Percentiles rank a stretch among this genome's conserved stretches.
These are phyloP conservation scores for Colletotrichum destructivum DNA, from an alignment of 2,329 filamentous ascomycete species.

Conservation along the genomic window DNA sequence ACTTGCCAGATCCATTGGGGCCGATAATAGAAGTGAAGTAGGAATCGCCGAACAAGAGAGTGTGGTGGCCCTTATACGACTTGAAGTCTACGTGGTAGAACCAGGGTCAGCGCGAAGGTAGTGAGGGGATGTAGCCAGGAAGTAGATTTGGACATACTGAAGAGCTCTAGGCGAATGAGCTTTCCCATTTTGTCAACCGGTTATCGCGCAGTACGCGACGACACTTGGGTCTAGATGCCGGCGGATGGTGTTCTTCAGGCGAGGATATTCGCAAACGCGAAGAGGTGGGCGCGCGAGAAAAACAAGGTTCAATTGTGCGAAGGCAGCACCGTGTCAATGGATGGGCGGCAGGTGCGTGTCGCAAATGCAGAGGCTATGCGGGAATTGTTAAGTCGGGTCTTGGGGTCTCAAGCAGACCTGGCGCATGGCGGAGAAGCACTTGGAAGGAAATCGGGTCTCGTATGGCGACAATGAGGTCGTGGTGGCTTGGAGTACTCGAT, in stretches of 20 bases:
- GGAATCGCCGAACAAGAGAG: constrained; percentile 93
- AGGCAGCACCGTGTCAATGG: background rate
- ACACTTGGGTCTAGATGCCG: background rate
- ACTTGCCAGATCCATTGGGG: constrained; percentile 99
- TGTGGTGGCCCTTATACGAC: constrained; percentile 98
- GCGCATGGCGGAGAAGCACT: constrained; percentile 36
- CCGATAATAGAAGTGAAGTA: constrained; percentile 99
- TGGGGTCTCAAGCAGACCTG: constrained; percentile 21
- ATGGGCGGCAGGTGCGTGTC: background rate
- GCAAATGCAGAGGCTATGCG: background rate
- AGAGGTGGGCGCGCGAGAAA: constrained; percentile 16
- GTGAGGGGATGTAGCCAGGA: constrained; percentile 1
- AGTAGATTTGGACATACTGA: constrained; percentile 73
- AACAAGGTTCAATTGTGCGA: background rate
- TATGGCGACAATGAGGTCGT: constrained; percentile 23
- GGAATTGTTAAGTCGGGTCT: background rate
- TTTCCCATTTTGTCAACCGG: constrained; percentile 83
- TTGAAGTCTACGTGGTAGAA: constrained; percentile 83
- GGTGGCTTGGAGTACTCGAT: background rate
- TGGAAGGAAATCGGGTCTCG: constrained; percentile 19
- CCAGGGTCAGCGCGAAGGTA: constrained; percentile 22
- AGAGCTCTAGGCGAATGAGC: constrained; percentile 93
- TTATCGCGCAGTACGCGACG: constrained; percentile 32
- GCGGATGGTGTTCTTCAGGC: constrained; percentile 7
- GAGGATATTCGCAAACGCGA: constrained; percentile 25